A percentile compares a stretch with the other conserved stretches of the same genome.
Conservation (phyloP, 352 stramenopile genomes). For the Phytopythium aichiense region DNA sequence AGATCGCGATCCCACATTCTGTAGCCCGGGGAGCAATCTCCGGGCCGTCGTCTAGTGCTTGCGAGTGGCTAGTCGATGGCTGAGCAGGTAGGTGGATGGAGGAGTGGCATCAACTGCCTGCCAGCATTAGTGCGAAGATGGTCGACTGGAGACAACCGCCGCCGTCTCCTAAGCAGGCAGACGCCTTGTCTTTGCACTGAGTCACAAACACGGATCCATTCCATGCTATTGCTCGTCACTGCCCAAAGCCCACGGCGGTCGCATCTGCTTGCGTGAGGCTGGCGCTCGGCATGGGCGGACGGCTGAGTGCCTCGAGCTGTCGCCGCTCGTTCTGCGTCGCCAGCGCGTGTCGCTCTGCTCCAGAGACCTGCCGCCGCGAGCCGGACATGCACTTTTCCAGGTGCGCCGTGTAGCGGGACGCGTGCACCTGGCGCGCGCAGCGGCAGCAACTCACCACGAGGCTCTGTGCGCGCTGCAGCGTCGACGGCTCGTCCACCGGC, state of each 20-base stretch:
- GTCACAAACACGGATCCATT: not conserved
- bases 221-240: not conserved
- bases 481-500: conserved; percentile 26
- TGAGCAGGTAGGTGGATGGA: too few species aligned
- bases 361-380: conserved; percentile 36
- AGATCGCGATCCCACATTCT: too few species aligned
- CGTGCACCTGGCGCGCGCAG: conserved; percentile 71
- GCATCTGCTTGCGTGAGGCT: conserved; percentile 2
- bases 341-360: conserved; percentile 31
- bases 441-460: conserved; percentile 56
- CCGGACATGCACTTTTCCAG: conserved; percentile 73
- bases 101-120: too few species aligned
- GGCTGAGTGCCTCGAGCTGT: conserved; percentile 29
- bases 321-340: conserved; percentile 30
- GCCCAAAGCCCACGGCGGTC: not conserved
- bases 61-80: too few species aligned
- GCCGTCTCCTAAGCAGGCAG: too few species aligned
- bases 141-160: too few species aligned
- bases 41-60: too few species aligned
- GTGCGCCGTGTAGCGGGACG: conserved; percentile 64
- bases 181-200: too few species aligned
- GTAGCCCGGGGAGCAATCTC: too few species aligned
- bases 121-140: too few species aligned
- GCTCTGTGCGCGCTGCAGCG: conserved; percentile 24
- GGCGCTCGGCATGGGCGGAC: conserved; percentile 24